Evolutionary conservation across 768 basidiomycete species (phyloP).

Genomic region (Chalciporus piperatus): DNA sequence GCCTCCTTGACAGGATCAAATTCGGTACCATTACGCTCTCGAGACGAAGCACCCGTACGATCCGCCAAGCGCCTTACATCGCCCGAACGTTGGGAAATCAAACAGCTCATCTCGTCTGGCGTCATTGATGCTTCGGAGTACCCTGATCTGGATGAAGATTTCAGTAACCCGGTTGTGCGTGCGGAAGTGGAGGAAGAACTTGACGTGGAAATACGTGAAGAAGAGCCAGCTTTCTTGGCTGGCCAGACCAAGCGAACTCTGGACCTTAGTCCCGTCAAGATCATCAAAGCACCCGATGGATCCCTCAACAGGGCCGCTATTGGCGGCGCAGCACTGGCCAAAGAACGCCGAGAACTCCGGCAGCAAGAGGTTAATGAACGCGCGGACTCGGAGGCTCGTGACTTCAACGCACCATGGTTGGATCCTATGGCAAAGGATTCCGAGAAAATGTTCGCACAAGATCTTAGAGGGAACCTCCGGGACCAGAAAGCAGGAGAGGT

Average conservation of each 20-base stretch:
- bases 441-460: slow-evolving; percentile 91
- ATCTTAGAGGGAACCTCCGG: slow-evolving; percentile 76
- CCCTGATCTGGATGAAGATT: slow-evolving; percentile 88
- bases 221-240: slow-evolving; percentile 92
- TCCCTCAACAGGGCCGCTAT: slow-evolving; percentile 94
- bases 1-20: slow-evolving; percentile 81
- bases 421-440: slow-evolving; percentile 93
- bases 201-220: slow-evolving; percentile 95
- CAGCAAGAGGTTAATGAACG: slow-evolving; percentile 94
- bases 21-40: slow-evolving; percentile 71
- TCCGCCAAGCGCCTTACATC: slow-evolving; percentile 90
- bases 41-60: slow-evolving; percentile 49
- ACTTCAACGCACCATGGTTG: slow-evolving; percentile 95
- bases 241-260: slow-evolving; percentile 96
- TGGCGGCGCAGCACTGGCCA: slow-evolving; percentile 88
- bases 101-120: slow-evolving; percentile 96
- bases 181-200: slow-evolving; percentile 94
- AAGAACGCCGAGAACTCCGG: slow-evolving; percentile 90
- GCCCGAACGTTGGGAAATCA: slow-evolving; percentile 99
- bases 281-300: slow-evolving; percentile 98
- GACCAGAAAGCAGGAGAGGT: slow-evolving; percentile 82
- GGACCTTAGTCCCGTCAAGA: slow-evolving; percentile 95
- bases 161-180: slow-evolving; percentile 68
- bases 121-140: slow-evolving; percentile 91
- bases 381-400: slow-evolving; percentile 90